phyloP scores from a whole-genome alignment of 345 rosid genomes.

The Euphorbia peplus region DNA sequence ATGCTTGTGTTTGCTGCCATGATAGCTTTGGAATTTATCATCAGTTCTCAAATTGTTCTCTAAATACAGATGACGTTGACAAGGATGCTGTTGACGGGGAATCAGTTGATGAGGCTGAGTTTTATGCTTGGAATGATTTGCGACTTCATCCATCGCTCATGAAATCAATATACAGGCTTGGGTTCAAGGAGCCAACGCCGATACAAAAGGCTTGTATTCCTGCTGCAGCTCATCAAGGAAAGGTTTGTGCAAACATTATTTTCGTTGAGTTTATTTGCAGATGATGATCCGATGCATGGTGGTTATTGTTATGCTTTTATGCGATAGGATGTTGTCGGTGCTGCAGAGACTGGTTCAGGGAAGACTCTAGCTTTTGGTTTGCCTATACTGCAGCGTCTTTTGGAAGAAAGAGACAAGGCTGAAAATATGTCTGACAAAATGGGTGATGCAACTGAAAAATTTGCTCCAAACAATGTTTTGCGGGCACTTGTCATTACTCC shows the following conservation, averaged over 20 bases:
- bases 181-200: constrained; percentile 86
- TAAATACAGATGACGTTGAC: constrained; percentile 28
- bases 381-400: constrained; percentile 86
- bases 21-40: not conserved
- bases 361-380: constrained; percentile 98
- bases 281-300: constrained; percentile 4
- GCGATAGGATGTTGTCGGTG: constrained; percentile 85
- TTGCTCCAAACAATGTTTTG: constrained; percentile 63
- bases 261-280: not conserved
- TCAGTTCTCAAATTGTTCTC: not conserved
- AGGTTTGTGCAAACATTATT: constrained; percentile 38
- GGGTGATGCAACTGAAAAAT: constrained; percentile 58
- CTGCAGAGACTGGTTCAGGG: constrained; percentile 98
- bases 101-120: constrained; percentile 52
- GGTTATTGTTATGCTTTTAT: constrained; percentile 15
- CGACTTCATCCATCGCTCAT: constrained; percentile 80
- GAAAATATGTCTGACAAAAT: constrained; percentile 42
- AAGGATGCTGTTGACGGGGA: constrained; percentile 43
- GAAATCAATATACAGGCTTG: constrained; percentile 68
- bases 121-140: constrained; percentile 71
- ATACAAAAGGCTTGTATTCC: constrained; percentile 89
- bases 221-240: constrained; percentile 93
- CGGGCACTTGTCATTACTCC: constrained; percentile 95
- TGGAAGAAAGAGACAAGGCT: constrained; percentile 78
- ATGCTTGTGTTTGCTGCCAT: not conserved